These are phyloP conservation scores for Pholiota adiposa DNA, from an alignment of 1,284 basidiomycete species.

Conservation along the genomic window DNA sequence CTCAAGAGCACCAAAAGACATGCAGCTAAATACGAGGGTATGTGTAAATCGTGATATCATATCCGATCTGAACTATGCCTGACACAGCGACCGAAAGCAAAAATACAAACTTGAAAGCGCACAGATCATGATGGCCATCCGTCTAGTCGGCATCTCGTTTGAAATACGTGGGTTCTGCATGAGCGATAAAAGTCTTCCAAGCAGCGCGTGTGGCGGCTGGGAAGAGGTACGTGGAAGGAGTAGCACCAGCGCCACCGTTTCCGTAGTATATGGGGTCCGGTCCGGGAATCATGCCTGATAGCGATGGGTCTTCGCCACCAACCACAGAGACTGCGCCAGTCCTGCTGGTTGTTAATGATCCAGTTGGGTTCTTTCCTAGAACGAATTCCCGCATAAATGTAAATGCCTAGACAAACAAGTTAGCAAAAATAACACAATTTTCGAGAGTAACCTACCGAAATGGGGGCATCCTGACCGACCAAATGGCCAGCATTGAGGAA, in stretches of 20 bases:
- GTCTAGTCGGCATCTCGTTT: not conserved
- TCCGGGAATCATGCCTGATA: slow-evolving; percentile 51
- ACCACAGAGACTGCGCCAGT: slow-evolving; percentile 43
- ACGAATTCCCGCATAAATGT: slow-evolving; percentile 64
- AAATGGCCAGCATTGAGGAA: slow-evolving; percentile 63
- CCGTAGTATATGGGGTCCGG: slow-evolving; percentile 58
- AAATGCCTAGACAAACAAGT: slow-evolving; percentile 44
- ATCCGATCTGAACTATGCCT: not conserved
- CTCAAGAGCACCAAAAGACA: slow-evolving; percentile 5
- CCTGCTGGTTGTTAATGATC: slow-evolving; percentile 43
- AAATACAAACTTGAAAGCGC: not conserved
- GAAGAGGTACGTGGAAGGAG: slow-evolving; percentile 53
- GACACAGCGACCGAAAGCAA: not conserved
- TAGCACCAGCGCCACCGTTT: slow-evolving; percentile 47
- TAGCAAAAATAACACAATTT: not conserved
- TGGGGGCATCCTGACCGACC: slow-evolving; percentile 52
- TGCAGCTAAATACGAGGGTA: not conserved
- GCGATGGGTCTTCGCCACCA: slow-evolving; percentile 53
- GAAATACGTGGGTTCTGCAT: slow-evolving; percentile 7
- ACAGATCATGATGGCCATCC: not conserved
- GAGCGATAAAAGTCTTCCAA: slow-evolving; percentile 49
- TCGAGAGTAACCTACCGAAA: slow-evolving; percentile 44
- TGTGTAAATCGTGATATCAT: not conserved
- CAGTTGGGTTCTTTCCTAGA: slow-evolving; percentile 56
- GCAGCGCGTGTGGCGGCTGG: slow-evolving; percentile 58